Evolutionary conservation across 2,329 filamentous ascomycete species (phyloP).

Genomic region (Venturiaceae sp.): DNA sequence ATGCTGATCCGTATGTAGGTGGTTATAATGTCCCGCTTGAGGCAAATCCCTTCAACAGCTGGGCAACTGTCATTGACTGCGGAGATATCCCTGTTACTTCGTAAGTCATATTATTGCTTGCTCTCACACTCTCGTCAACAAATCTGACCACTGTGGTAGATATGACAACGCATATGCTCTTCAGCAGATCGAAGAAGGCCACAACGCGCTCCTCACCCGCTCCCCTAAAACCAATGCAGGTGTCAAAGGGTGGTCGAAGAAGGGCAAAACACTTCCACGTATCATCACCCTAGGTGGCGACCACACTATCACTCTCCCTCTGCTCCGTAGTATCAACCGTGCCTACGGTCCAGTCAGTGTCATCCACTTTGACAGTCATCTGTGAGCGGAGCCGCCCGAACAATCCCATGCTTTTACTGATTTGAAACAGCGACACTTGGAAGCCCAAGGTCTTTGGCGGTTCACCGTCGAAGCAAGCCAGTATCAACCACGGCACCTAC

Average conservation of each 20-base stretch:
- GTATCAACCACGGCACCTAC: constrained; percentile 81
- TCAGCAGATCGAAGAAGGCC: constrained; percentile 76
- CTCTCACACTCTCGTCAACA: background rate
- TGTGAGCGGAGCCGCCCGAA: constrained; percentile 24
- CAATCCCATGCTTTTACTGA: background rate
- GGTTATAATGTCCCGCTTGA: constrained; percentile 77
- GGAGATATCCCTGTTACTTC: constrained; percentile 80
- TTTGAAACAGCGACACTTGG: constrained; percentile 44
- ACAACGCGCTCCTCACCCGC: constrained; percentile 65
- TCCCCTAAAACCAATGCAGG: constrained; percentile 59
- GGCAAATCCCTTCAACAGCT: constrained; percentile 73
- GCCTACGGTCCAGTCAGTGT: constrained; percentile 60
- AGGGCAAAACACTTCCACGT: constrained; percentile 66
- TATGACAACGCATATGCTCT: constrained; percentile 79
- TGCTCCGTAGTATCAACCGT: constrained; percentile 49
- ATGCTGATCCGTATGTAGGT: constrained; percentile 21
- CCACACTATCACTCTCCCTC: constrained; percentile 51
- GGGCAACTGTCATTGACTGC: constrained; percentile 73
- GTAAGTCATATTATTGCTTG: constrained; percentile 35
- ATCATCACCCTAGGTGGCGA: constrained; percentile 63
- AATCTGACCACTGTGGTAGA: constrained; percentile 27
- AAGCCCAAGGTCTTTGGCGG: constrained; percentile 81
- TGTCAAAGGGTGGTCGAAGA: constrained; percentile 52
- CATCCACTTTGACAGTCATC: constrained; percentile 54
- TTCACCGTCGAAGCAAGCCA: constrained; percentile 63